Percentiles rank a stretch among this genome's conserved stretches.
Evolutionary conservation across 768 basidiomycete genomes (phyloP).

Genomic region (Hericium alpestre): DNA sequence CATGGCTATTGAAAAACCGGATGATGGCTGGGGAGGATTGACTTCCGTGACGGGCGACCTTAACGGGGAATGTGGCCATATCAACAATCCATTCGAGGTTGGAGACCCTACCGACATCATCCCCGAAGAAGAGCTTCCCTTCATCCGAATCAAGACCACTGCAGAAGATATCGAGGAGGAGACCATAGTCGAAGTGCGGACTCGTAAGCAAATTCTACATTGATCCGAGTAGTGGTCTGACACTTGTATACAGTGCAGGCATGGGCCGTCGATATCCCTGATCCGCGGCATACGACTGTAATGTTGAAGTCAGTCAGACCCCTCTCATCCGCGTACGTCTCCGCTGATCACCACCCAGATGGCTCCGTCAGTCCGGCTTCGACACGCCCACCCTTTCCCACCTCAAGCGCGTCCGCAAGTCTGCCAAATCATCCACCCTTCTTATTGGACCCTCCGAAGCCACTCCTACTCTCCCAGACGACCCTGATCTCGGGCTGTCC

Average conservation of each 20-base stretch:
- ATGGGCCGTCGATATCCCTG: conserved; percentile 70
- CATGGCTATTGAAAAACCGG: conserved; percentile 8
- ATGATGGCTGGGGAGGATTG: conserved; percentile 41
- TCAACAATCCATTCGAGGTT: not conserved
- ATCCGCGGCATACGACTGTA: conserved; percentile 44
- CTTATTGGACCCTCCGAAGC: conserved; percentile 34
- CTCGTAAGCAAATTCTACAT: conserved; percentile 28
- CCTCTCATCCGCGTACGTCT: not conserved
- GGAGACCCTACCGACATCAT: conserved; percentile 36
- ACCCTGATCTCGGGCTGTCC: conserved; percentile 28
- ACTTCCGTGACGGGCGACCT: conserved; percentile 17
- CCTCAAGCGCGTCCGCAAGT: conserved; percentile 67
- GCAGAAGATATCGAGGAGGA: conserved; percentile 56
- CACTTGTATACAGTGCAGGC: conserved; percentile 39
- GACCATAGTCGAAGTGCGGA: conserved; percentile 42
- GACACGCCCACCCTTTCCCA: conserved; percentile 57
- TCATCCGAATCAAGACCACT: conserved; percentile 46
- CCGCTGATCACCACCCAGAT: conserved; percentile 33
- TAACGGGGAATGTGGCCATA: conserved; percentile 5
- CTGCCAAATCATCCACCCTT: conserved; percentile 34
- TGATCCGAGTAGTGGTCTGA: not conserved
- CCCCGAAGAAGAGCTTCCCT: conserved; percentile 53
- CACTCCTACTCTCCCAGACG: conserved; percentile 40
- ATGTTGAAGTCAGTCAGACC: conserved; percentile 46
- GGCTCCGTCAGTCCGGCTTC: conserved; percentile 53